These are phyloP conservation scores for Ophiocordyceps camponoti-saundersi DNA, from an alignment of 2,329 filamentous ascomycete genomes.

Conservation along the genomic window DNA sequence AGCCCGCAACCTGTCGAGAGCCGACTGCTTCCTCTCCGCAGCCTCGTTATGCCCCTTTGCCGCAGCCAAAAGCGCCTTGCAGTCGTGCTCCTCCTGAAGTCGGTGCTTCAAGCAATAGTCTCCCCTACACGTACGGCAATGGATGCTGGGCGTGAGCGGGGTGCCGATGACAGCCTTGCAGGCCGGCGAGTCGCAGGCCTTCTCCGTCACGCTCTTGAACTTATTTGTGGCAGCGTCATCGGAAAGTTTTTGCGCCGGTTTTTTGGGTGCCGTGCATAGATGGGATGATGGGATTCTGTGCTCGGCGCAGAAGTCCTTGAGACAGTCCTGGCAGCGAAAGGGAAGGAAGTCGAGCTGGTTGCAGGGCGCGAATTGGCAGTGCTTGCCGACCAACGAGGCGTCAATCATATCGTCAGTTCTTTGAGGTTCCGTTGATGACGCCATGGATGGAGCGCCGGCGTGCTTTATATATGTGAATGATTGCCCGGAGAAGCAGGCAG, in stretches of 20 bases:
- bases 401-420: slow-evolving; percentile 58
- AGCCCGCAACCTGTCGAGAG: slow-evolving; percentile 58
- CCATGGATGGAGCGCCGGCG: slow-evolving; percentile 20
- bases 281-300: slow-evolving; percentile 79
- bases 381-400: slow-evolving; percentile 69
- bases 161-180: slow-evolving; percentile 62
- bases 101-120: slow-evolving; percentile 67
- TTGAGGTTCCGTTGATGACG: slow-evolving; percentile 31
- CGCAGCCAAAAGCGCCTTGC: slow-evolving; percentile 50
- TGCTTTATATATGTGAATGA: slow-evolving; percentile 6
- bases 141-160: slow-evolving; percentile 47
- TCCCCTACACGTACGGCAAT: slow-evolving; percentile 55
- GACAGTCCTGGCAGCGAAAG: slow-evolving; percentile 83
- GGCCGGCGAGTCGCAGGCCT: slow-evolving; percentile 46
- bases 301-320: slow-evolving; percentile 74
- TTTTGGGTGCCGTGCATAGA: slow-evolving; percentile 49
- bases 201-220: slow-evolving; percentile 37
- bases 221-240: slow-evolving; percentile 36
- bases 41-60: slow-evolving; percentile 25
- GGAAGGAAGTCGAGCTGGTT: slow-evolving; percentile 92
- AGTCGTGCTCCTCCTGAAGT: slow-evolving; percentile 68
- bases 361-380: slow-evolving; percentile 86
- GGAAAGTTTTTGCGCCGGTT: slow-evolving; percentile 35
- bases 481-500: slow-evolving; percentile 8
- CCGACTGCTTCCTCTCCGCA: slow-evolving; percentile 50